Evolutionary conservation across 164 flowering plant species (phyloP), one percentile per base, ranked within the genome.

Genomic region (Chloranthus sessilifolius): DNA sequence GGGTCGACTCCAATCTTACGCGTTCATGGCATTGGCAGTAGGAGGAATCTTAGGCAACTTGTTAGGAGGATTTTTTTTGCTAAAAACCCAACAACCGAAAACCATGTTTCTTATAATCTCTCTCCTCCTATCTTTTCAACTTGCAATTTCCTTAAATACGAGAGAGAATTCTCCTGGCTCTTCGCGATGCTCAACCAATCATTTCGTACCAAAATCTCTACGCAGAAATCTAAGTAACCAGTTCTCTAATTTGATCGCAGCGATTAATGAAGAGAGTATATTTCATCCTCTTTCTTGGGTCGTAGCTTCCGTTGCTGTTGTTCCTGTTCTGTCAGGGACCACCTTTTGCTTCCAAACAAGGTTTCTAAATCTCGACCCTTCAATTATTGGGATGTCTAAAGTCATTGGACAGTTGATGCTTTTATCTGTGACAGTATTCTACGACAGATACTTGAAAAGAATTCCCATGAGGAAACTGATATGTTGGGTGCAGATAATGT

Each of bases 341-440:
- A 61, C 75, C 22, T 91, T 91, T 48, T 91, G 91, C 72, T 91
- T 79, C 62, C 98, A 91, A 66, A 83, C 90, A 14, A 88, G 82
- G 47, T 70, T 58, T 60, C 67, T 88, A 33, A 67, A 76, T 47
- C 80, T 91, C 17, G 73, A 82, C 64, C 72, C 98, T 49, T 77
- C 85, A 21, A 44, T 83, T 28, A 74, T 85, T 17, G 96, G 96
- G 22, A 61, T 88, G 85, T 85, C 96, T 7, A 66, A 76, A 59
- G 95, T 88, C 15, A 56, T 74, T 49, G 76, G 96, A 9, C 98
- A 91, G 42, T 48, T 82, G 62, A 42, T 82, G 68, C 80, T 88
- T 43, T 67, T 91, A 12, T 62, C 68, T 5, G 58, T 71, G 19
- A 69, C 90, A 20, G 61, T 88, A 1, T 58, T 82, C 4, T 88